Evolutionary conservation across 257 asterid genomes (phyloP), one percentile per base, ranked within the genome.

Genomic region (Gentiana straminea): DNA sequence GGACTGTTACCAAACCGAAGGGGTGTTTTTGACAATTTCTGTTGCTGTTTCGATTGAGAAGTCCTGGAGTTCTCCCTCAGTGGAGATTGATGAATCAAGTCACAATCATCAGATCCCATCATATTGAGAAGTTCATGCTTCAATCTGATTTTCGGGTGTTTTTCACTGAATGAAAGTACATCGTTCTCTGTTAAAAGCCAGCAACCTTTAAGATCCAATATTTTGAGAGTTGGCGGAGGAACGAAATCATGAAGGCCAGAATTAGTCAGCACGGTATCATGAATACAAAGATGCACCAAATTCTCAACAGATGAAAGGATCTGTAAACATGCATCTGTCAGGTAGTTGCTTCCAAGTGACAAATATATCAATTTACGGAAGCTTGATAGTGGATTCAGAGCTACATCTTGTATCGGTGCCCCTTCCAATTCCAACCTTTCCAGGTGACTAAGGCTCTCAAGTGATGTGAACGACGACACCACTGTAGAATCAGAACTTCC

Each of bases 141-240:
- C 57, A 83, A 74, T 58, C 83, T 89, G 59, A 92, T 65, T 8
- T 61, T 77, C 37, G 90, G 82, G 60, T 83, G 73, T 57, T 68
- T 81, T 52, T 56, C 63, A 78, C 77, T 55, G 73, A 88, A 92
- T 56, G 47, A 68, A 56, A 61, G 5, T 41, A 88, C 64, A 64
- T 15, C 71, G 33, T 78, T 88, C 69, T 71, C 62, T 0, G 95
- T 83, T 67, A 92, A 50, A 39, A 92, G 86, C 98, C 98, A 88
- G 75, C 95, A 83, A 55, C 97, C 98, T 62, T 77, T 74, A 64
- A 88, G 80, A 76, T 92, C 98, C 58, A 92, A 75, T 52, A 75
- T 73, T 69, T 60, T 67, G 69, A 92, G 60, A n/a, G 70, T 58
- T 46, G 80, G 62, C 12, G 91, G 86, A 35, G 95, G 94, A 60